Percentiles rank a stretch among this genome's conserved stretches.
Conservation (phyloP, 495 filamentous ascomycete species). For the Daldinia grandis region DNA sequence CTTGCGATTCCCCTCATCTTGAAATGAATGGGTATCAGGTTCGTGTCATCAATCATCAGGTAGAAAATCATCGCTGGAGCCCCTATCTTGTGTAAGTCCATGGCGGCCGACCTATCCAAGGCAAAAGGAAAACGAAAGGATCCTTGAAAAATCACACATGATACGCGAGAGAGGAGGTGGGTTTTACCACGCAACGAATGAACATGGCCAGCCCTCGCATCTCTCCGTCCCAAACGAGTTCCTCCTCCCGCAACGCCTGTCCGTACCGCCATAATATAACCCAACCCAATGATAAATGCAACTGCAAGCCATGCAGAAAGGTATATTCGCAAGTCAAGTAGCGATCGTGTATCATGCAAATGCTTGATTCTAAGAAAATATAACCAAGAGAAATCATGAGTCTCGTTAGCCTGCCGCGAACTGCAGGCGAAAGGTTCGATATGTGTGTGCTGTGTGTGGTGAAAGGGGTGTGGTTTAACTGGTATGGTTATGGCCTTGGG, state of each 20-base stretch:
- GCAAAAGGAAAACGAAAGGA: slow-evolving; percentile 22
- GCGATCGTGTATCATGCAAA: slow-evolving; percentile 37
- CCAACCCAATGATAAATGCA: slow-evolving; percentile 35
- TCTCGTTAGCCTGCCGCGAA: slow-evolving; percentile 26
- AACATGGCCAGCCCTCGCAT: slow-evolving; percentile 8
- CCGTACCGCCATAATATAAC: slow-evolving; percentile 37
- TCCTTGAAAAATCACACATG: slow-evolving; percentile 11
- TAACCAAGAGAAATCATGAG: slow-evolving; percentile 31
- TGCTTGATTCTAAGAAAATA: slow-evolving; percentile 30
- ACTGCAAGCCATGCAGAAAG: slow-evolving; percentile 16
- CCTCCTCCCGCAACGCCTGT: slow-evolving; percentile 34
- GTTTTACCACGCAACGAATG: slow-evolving; percentile 30
- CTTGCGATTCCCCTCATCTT: slow-evolving; percentile 50
- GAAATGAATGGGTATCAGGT: slow-evolving; percentile 48
- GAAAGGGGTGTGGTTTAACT: not conserved
- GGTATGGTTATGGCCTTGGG: not conserved
- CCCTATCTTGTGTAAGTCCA: slow-evolving; percentile 35
- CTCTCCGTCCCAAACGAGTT: slow-evolving; percentile 15
- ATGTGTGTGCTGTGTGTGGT: not conserved
- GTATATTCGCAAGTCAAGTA: slow-evolving; percentile 36
- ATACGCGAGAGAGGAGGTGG: slow-evolving; percentile 3
- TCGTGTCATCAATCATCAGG: slow-evolving; percentile 45
- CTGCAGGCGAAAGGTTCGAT: not conserved
- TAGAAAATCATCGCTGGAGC: slow-evolving; percentile 37
- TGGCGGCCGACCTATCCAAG: slow-evolving; percentile 19